phyloP scores from a whole-genome alignment of 352 stramenopile species.

The Blastocystis sp. region DNA sequence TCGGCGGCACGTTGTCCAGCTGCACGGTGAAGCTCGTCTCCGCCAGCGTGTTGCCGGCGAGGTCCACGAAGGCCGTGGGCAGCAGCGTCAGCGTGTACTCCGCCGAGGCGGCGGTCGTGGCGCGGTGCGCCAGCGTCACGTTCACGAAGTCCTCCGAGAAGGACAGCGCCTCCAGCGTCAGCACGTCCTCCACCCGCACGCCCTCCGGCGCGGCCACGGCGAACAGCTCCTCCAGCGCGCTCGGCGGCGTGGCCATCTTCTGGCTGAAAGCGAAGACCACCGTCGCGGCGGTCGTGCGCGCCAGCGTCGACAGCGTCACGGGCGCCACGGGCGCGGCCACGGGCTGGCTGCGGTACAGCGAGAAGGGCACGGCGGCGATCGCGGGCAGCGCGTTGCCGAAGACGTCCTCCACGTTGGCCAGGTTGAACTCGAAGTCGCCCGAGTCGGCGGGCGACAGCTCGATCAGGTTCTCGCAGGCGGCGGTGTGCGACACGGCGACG shows the following conservation, averaged over 20 bases:
- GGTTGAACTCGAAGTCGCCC: background rate
- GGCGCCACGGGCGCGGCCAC: background rate
- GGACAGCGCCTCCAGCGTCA: background rate
- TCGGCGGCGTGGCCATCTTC: background rate
- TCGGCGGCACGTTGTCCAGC: constrained; percentile 38
- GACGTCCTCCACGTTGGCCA: background rate
- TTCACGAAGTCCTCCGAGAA: background rate
- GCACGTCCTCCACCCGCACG: background rate
- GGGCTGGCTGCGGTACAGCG: constrained; percentile 9
- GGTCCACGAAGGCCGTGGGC: constrained; percentile 40
- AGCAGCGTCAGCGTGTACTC: background rate
- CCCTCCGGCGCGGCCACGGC: background rate
- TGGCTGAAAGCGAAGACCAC: constrained; percentile 17
- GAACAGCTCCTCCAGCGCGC: constrained; percentile 38
- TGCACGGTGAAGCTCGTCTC: constrained; percentile 4
- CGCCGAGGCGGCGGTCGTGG: background rate
- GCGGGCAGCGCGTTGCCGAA: constrained; percentile 25
- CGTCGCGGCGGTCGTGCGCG: background rate
- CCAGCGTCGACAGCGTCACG: constrained; percentile 11
- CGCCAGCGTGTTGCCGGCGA: constrained; percentile 14
- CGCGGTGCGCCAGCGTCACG: background rate
- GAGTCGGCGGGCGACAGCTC: background rate
- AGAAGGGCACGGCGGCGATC: background rate
- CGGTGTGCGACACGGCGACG: background rate
- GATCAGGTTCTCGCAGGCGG: constrained; percentile 20